Evolutionary conservation across 371 early-diverging fungal genomes (phyloP).

Genomic region (Umbelopsis sp.): DNA sequence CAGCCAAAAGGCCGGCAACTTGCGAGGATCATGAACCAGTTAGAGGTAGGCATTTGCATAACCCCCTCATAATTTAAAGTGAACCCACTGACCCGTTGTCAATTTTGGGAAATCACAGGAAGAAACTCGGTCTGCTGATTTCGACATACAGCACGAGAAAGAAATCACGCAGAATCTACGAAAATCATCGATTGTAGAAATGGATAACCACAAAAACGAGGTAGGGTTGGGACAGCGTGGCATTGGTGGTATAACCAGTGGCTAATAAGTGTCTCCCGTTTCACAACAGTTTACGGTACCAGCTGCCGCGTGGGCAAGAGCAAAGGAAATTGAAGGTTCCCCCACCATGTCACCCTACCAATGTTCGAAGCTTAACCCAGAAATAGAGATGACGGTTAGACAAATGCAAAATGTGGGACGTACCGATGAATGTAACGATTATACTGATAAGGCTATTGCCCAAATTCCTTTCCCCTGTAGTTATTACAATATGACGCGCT

Average conservation of each 20-base stretch:
- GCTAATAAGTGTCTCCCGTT: background rate
- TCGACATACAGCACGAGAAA: constrained; percentile 49
- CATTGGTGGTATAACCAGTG: background rate
- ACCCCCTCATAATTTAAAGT: background rate
- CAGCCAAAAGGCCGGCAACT: constrained; percentile 51
- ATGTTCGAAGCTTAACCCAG: constrained; percentile 50
- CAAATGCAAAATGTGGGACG: background rate
- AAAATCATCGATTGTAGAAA: constrained; percentile 23
- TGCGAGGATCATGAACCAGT: constrained; percentile 42
- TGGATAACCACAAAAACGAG: constrained; percentile 19
- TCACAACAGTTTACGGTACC: constrained; percentile 30
- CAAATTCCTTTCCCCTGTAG: constrained; percentile 20
- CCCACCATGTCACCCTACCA: constrained; percentile 39
- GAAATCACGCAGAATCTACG: constrained; percentile 33
- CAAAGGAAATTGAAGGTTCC: constrained; percentile 31
- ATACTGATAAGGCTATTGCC: background rate
- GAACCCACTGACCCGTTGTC: background rate
- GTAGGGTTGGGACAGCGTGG: background rate
- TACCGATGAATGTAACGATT: background rate
- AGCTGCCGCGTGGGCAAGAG: constrained; percentile 44
- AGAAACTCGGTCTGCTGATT: constrained; percentile 44
- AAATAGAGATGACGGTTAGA: constrained; percentile 49
- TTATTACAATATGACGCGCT: constrained; percentile 46
- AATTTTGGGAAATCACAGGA: constrained; percentile 31
- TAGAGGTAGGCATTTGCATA: constrained; percentile 36